Evolutionary conservation across 495 filamentous ascomycete genomes (phyloP), one percentile per base, ranked within the genome.

Genomic region (Usnea hakonensis): DNA sequence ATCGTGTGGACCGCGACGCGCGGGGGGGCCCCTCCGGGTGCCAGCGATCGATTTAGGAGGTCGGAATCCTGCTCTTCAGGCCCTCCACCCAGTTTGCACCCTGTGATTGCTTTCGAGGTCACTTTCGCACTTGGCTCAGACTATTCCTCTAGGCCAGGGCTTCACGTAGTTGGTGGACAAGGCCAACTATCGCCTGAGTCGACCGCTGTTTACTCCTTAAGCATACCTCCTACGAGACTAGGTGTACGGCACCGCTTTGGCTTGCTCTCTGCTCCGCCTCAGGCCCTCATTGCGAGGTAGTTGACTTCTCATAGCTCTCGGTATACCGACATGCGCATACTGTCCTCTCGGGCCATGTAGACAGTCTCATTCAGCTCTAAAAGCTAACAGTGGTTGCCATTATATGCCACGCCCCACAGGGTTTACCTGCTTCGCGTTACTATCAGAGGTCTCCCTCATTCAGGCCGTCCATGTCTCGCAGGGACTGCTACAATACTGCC

Each of bases 221-320:
- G n/a, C n/a, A n/a, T n/a, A n/a, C n/a, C n/a, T n/a, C n/a, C n/a
- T 23, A 23, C n/a, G 17, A 19, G 4, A n/a, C 41, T 44, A 44
- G 41, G 17, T 44, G 17, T 44, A 44, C 41, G 41, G n/a, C 17
- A 23, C 17, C n/a, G 17, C 41, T 44, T 44, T 44, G n/a, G 7
- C 41, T 44, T 23, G 4, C 41, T 44, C 41, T 21, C 41, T 23
- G 5, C 41, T 44, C 41, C 41, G n/a, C 41, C n/a, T 9, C n/a
- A 44, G n/a, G 8, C 17, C 41, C 41, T 23, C 41, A n/a, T 44
- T 5, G 1, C 23, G n/a, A 23, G n/a, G n/a, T 44, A 44, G 41
- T 44, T 44, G 11, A 10, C 67, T 71, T 35, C 59, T 75, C 33
- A 1, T 14, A 36, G 55, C 28, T 38, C 35, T 38, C 10, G 26